A percentile compares a stretch with the other conserved stretches of the same genome.
Evolutionary conservation across 345 rosid species (phyloP).

Genomic region (Lumnitzera racemosa): DNA sequence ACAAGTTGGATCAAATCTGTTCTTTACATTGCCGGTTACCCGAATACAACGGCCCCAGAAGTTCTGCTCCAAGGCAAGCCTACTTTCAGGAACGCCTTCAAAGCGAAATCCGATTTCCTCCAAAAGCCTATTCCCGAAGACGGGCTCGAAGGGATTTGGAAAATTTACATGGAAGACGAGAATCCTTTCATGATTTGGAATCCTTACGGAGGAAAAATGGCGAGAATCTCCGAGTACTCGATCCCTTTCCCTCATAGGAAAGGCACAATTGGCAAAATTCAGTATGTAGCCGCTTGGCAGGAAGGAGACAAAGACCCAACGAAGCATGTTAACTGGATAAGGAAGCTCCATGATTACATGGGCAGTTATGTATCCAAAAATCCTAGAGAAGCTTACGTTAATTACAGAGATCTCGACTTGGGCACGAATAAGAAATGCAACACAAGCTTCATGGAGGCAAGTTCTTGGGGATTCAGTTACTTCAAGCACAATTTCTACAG

Average conservation of each 20-base stretch:
- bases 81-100: slow-evolving; percentile 38
- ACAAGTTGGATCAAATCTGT: slow-evolving; percentile 62
- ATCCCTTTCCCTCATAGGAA: slow-evolving; percentile 39
- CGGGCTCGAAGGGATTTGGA: slow-evolving; percentile 44
- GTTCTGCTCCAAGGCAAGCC: slow-evolving; percentile 47
- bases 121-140: slow-evolving; percentile 25
- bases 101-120: slow-evolving; percentile 64
- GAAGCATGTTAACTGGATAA: slow-evolving; percentile 47
- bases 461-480: slow-evolving; percentile 42
- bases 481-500: slow-evolving; percentile 44
- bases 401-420: slow-evolving; percentile 56
- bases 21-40: slow-evolving; percentile 45
- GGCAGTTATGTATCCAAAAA: slow-evolving; percentile 35
- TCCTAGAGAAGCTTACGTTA: slow-evolving; percentile 57
- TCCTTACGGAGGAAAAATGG: slow-evolving; percentile 64
- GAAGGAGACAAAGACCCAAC: slow-evolving; percentile 11
- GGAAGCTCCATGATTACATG: slow-evolving; percentile 44
- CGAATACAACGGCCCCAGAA: slow-evolving; percentile 28
- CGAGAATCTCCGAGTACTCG: slow-evolving; percentile 21
- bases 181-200: slow-evolving; percentile 55
- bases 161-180: slow-evolving; percentile 38
- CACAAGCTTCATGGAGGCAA: slow-evolving; percentile 27
- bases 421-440: slow-evolving; percentile 30
- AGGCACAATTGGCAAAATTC: slow-evolving; percentile 29
- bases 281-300: slow-evolving; percentile 28